Percentiles rank a stretch among this genome's conserved stretches.
These are phyloP conservation scores for Pestalotiopsis fici DNA, from an alignment of 2,329 filamentous ascomycete species.

Conservation along the genomic window DNA sequence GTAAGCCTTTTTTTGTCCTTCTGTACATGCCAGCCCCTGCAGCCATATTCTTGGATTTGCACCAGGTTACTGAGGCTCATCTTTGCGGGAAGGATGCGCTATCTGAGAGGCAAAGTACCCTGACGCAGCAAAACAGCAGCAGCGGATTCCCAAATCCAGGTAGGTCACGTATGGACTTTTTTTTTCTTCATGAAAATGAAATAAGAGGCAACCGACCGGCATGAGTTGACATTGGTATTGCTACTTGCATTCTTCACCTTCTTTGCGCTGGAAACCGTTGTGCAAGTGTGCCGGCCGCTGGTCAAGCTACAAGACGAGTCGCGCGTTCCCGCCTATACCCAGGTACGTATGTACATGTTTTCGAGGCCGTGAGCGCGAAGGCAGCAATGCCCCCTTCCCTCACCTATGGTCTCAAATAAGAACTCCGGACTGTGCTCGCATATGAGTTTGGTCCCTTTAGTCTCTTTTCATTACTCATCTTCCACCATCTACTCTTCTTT, in stretches of 20 bases:
- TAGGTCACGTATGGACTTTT: background rate
- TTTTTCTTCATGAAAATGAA: too few species aligned
- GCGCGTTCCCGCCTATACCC: background rate
- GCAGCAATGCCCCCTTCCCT: slow-evolving; percentile 13
- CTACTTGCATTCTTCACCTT: background rate
- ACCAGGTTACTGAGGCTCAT: slow-evolving; percentile 7
- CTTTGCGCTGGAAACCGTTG: background rate
- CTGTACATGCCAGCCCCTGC: background rate
- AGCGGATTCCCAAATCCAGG: background rate
- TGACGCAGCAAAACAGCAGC: background rate
- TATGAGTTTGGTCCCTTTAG: slow-evolving; percentile 4
- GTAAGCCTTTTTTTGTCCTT: background rate
- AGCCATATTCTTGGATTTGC: background rate
- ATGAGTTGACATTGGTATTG: slow-evolving; percentile 5
- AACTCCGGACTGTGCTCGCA: slow-evolving; percentile 2
- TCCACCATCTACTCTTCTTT: slow-evolving; percentile 1
- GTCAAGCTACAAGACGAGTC: background rate
- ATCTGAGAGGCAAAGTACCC: background rate
- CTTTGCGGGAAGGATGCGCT: slow-evolving; percentile 1
- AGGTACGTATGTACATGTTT: background rate
- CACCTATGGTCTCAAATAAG: slow-evolving; percentile 5
- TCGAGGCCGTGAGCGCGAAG: slow-evolving; percentile 6
- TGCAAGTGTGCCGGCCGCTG: background rate
- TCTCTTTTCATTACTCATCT: slow-evolving; percentile 3
- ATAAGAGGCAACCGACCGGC: slow-evolving; percentile 3